Evolutionary conservation across 176 grass and related monocot species (phyloP).

Genomic region (Pharus latifolius): DNA sequence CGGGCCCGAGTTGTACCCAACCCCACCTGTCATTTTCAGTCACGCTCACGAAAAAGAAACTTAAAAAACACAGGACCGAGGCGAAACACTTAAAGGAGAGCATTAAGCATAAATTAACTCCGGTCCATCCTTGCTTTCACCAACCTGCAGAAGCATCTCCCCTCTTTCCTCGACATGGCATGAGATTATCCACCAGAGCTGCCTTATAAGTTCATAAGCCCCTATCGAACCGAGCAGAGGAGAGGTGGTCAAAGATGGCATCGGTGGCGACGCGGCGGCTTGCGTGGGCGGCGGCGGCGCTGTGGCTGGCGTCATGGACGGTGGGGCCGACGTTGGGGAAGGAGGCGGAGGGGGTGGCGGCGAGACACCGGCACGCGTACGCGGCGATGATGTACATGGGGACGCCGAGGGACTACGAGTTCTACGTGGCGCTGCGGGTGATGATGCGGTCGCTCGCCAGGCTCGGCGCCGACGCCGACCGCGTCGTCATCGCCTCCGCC

Average conservation of each 20-base stretch:
- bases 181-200: no score
- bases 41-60: no score
- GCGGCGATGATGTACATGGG: conserved; percentile 99
- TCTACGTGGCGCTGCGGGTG: conserved; percentile 85
- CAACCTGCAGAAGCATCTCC: not conserved
- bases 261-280: not conserved
- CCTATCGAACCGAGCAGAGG: no score
- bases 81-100: no score
- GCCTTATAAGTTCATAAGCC: no score
- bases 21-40: no score
- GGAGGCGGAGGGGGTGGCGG: not conserved
- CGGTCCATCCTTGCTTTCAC: no score
- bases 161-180: not conserved
- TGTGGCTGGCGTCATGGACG: not conserved
- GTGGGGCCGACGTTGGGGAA: not conserved
- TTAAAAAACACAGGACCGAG: no score
- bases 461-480: conserved; percentile 69
- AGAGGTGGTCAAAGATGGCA: no score
- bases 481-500: conserved; percentile 82
- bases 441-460: conserved; percentile 84
- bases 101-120: no score
- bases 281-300: not conserved
- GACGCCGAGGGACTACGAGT: conserved; percentile 97
- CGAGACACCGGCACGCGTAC: conserved; percentile 59
- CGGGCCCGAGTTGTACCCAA: no score